These are phyloP conservation scores for Debaryomyces coudertii DNA, from an alignment of 1,139 yeast genomes.

Conservation along the genomic window DNA sequence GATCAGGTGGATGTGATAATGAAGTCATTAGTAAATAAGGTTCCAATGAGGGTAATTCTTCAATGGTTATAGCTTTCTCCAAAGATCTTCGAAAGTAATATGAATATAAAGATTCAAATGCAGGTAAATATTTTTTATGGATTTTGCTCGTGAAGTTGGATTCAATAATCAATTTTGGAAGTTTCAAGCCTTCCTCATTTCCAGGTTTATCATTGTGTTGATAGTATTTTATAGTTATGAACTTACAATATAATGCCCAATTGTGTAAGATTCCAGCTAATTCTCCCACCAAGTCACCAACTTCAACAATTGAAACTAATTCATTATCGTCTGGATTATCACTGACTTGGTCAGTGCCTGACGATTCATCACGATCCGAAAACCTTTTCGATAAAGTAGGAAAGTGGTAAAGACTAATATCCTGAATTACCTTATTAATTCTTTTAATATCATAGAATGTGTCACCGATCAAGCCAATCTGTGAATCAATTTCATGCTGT, in stretches of 20 bases:
- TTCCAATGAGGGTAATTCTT: constrained; percentile 64
- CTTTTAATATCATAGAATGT: constrained; percentile 79
- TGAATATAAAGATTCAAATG: constrained; percentile 63
- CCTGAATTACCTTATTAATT: constrained; percentile 57
- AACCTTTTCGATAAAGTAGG: constrained; percentile 41
- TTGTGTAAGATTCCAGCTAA: constrained; percentile 76
- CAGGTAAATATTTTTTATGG: constrained; percentile 53
- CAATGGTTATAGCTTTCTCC: constrained; percentile 79
- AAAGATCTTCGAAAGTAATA: constrained; percentile 78
- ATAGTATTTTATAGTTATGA: constrained; percentile 68
- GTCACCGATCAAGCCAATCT: constrained; percentile 84
- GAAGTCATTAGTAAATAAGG: constrained; percentile 25
- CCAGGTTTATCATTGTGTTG: constrained; percentile 10
- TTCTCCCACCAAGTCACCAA: constrained; percentile 67
- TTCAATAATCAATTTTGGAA: constrained; percentile 59
- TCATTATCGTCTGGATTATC: constrained; percentile 7
- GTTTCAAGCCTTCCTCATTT: constrained; percentile 23
- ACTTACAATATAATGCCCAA: constrained; percentile 84
- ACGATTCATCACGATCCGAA: constrained; percentile 23
- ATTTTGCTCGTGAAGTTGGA: constrained; percentile 68
- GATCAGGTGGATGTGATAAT: constrained; percentile 40
- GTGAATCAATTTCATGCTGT: constrained; percentile 88
- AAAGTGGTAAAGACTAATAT: constrained; percentile 61
- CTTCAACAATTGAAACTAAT: constrained; percentile 38
- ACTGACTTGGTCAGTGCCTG: constrained; percentile 6